phyloP scores from a whole-genome alignment of 2,329 filamentous ascomycete species.

The Neonectria hederae region DNA sequence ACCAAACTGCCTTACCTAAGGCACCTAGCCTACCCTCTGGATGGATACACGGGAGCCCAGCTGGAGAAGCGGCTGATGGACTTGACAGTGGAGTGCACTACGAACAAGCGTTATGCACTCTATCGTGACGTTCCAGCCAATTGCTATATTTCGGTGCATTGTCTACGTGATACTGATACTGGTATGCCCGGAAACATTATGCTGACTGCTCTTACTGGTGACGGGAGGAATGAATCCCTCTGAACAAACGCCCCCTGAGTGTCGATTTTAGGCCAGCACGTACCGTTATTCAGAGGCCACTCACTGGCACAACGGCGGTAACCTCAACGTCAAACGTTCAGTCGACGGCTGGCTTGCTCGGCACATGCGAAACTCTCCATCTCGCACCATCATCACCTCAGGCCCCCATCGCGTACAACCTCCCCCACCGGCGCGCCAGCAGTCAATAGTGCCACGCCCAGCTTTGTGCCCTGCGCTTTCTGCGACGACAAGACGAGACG shows the following conservation, averaged over 20 bases:
- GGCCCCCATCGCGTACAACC: not conserved
- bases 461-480: constrained; percentile 9
- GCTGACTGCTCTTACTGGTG: not conserved
- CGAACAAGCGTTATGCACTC: not conserved
- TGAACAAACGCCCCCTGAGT: not conserved
- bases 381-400: constrained; percentile 20
- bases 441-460: constrained; percentile 14
- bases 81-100: too few species aligned
- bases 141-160: not conserved
- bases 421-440: not conserved
- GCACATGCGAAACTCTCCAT: constrained; percentile 12
- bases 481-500: constrained; percentile 1
- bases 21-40: too few species aligned
- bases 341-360: not conserved
- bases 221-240: not conserved
- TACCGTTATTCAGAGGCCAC: not conserved
- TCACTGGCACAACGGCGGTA: not conserved
- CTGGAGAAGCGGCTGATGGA: too few species aligned
- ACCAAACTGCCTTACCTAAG: not conserved
- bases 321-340: not conserved
- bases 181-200: not conserved
- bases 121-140: not conserved
- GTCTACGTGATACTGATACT: not conserved
- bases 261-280: not conserved
- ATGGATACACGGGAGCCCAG: too few species aligned